phyloP scores from a whole-genome alignment of 352 stramenopile genomes.

The Blastocystis sp. region DNA sequence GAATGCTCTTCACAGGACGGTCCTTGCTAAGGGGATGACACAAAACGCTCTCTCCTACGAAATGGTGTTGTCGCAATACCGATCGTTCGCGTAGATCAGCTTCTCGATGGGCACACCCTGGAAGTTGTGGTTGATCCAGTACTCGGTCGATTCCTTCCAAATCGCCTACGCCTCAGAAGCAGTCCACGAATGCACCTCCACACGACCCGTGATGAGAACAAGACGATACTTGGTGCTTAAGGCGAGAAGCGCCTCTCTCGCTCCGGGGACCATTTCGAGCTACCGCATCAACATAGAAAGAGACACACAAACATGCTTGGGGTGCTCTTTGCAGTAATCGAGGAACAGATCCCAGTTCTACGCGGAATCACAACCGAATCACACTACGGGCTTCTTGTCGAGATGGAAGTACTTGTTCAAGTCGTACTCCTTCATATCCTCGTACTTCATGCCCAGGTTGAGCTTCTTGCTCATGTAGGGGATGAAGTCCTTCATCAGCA shows the following conservation, averaged over 20 bases:
- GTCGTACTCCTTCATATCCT: slow-evolving; percentile 59
- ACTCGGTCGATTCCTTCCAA: slow-evolving; percentile 38
- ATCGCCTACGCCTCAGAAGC: neutral
- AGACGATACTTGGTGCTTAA: slow-evolving; percentile 48
- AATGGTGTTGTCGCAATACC: slow-evolving; percentile 16
- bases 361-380: neutral
- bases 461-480: neutral
- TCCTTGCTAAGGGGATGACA: neutral
- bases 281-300: neutral
- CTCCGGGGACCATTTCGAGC: slow-evolving; percentile 12
- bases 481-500: slow-evolving; percentile 54
- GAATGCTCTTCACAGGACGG: slow-evolving; percentile 5
- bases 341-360: slow-evolving; percentile 3
- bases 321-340: slow-evolving; percentile 32
- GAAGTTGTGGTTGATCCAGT: slow-evolving; percentile 54
- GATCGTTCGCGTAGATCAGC: slow-evolving; percentile 54
- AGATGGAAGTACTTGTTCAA: slow-evolving; percentile 48
- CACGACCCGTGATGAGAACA: slow-evolving; percentile 26
- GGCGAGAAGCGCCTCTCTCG: slow-evolving; percentile 1
- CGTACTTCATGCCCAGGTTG: slow-evolving; percentile 30
- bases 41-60: neutral
- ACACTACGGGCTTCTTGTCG: neutral
- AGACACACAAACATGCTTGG: slow-evolving; percentile 22
- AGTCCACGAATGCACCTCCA: neutral
- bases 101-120: slow-evolving; percentile 48